Conservation (phyloP, 2,329 filamentous ascomycete species). For the Verticillium alfalfae region DNA sequence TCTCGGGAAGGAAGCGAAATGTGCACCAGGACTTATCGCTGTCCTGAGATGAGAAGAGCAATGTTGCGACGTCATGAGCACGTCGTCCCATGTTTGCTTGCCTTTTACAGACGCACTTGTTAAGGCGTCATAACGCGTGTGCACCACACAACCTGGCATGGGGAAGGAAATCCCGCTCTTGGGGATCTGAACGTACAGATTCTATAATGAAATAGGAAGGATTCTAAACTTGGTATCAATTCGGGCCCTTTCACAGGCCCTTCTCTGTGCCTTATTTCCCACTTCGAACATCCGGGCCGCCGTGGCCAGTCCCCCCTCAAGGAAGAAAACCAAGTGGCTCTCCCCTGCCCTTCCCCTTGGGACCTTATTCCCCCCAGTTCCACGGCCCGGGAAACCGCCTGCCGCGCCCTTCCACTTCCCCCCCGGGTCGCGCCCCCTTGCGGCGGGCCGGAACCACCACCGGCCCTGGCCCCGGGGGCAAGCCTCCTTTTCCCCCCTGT, state of each 20-base stretch:
- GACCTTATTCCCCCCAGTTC: too few species aligned
- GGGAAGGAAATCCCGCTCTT: background rate
- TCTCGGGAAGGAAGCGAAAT: slow-evolving; percentile 28
- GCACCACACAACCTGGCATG: background rate
- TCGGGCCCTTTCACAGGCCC: background rate
- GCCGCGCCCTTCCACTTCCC: slow-evolving; percentile 17
- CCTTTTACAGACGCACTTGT: background rate
- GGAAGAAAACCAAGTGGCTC: too few species aligned
- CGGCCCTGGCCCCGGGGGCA: slow-evolving; percentile 15
- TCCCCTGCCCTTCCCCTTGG: too few species aligned
- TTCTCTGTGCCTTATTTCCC: background rate
- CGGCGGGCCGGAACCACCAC: too few species aligned
- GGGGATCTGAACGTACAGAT: background rate
- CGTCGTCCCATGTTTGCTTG: background rate
- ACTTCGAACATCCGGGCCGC: background rate
- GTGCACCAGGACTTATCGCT: slow-evolving; percentile 37
- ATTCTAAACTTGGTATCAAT: slow-evolving; percentile 14
- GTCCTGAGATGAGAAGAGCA: slow-evolving; percentile 37
- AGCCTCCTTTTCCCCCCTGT: slow-evolving; percentile 19
- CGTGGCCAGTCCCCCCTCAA: background rate
- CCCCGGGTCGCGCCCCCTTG: slow-evolving; percentile 26
- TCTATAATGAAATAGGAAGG: background rate
- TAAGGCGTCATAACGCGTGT: background rate
- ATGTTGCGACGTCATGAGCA: slow-evolving; percentile 30
- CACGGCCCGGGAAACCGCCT: too few species aligned